These are phyloP conservation scores for Colletotrichum lindemuthianum DNA, from an alignment of 2,329 filamentous ascomycete species.

Conservation along the genomic window DNA sequence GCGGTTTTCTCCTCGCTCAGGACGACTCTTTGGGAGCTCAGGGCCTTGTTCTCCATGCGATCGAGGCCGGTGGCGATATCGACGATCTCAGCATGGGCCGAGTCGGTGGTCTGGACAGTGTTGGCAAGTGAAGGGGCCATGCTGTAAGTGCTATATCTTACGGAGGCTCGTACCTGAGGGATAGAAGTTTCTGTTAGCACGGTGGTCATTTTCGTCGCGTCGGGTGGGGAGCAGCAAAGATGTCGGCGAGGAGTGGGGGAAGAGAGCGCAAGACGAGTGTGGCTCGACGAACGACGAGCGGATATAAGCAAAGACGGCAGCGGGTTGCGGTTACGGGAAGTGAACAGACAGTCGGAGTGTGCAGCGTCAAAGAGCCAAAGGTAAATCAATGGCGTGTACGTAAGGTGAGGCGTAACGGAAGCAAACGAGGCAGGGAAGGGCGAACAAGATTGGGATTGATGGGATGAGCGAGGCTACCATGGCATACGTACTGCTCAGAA, in stretches of 20 bases:
- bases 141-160: slow-evolving; percentile 70
- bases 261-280: slow-evolving; percentile 22
- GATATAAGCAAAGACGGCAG: slow-evolving; percentile 1
- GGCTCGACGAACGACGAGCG: slow-evolving; percentile 14
- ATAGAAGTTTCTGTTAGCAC: slow-evolving; percentile 22
- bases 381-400: slow-evolving; percentile 7
- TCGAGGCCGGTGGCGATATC: slow-evolving; percentile 83
- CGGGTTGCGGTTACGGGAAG: slow-evolving; percentile 22
- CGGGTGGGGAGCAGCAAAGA: background rate
- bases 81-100: slow-evolving; percentile 65
- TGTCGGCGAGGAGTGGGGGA: slow-evolving; percentile 12
- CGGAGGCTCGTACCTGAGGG: slow-evolving; percentile 60
- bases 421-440: background rate
- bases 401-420: slow-evolving; percentile 24
- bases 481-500: background rate
- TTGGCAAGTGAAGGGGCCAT: slow-evolving; percentile 69
- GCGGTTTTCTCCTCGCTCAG: slow-evolving; percentile 83
- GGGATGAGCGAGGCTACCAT: too few relatives aligned
- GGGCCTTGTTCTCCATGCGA: slow-evolving; percentile 89
- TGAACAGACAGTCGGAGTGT: slow-evolving; percentile 12
- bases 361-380: slow-evolving; percentile 19
- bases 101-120: slow-evolving; percentile 63
- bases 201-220: slow-evolving; percentile 18
- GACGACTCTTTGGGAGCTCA: slow-evolving; percentile 82
- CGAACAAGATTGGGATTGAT: background rate